Evolutionary conservation across 1,284 basidiomycete species (phyloP).

Genomic region (Schizopora paradoxa): DNA sequence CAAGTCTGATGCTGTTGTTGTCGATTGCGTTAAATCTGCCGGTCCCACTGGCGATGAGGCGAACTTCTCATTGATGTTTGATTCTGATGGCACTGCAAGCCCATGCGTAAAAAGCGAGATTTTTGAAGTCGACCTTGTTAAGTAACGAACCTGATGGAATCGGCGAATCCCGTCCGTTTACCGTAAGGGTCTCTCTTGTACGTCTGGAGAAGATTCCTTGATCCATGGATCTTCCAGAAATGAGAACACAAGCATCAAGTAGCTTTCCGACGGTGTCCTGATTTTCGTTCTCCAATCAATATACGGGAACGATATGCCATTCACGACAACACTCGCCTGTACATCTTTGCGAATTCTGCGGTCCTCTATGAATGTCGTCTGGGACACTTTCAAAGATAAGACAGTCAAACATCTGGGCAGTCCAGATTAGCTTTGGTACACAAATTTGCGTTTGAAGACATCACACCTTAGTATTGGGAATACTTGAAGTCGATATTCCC

Average conservation of each 20-base stretch:
- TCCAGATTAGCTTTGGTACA: conserved; percentile 16
- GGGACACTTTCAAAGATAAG: conserved; percentile 79
- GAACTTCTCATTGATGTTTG: conserved; percentile 13
- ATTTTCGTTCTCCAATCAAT: background rate
- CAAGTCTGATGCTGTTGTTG: background rate
- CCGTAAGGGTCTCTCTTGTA: conserved; percentile 48
- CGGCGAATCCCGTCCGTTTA: conserved; percentile 69
- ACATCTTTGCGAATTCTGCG: conserved; percentile 84
- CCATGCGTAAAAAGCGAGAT: background rate
- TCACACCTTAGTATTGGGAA: conserved; percentile 73
- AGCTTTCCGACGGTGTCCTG: conserved; percentile 84
- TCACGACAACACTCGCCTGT: conserved; percentile 48
- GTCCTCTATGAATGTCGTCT: conserved; percentile 89
- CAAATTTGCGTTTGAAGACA: conserved; percentile 4
- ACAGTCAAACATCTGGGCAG: conserved; percentile 67
- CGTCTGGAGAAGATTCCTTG: conserved; percentile 77
- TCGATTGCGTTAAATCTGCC: conserved; percentile 3
- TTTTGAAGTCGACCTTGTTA: background rate
- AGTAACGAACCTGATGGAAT: conserved; percentile 31
- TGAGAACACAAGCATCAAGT: conserved; percentile 72
- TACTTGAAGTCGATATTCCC: conserved; percentile 63
- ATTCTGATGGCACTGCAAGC: conserved; percentile 14
- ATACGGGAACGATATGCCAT: background rate
- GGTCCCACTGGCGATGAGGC: background rate
- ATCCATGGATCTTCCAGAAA: conserved; percentile 73